These are phyloP conservation scores for Candida albicans DNA, from an alignment of 1,139 yeast species.

Conservation along the genomic window DNA sequence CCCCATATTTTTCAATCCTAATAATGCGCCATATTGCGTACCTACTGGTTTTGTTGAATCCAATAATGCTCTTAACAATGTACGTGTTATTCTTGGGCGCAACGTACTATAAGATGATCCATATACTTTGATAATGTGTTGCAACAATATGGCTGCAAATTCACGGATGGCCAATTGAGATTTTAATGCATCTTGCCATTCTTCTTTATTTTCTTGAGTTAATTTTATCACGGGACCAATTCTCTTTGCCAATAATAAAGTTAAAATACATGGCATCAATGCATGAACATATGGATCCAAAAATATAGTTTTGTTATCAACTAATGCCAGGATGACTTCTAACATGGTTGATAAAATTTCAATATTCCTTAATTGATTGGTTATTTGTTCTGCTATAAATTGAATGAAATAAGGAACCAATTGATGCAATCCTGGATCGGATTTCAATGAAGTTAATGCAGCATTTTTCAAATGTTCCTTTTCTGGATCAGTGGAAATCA, in stretches of 20 bases:
- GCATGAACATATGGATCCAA: constrained; percentile 97
- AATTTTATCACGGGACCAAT: constrained; percentile 63
- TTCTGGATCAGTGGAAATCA: constrained; percentile 58
- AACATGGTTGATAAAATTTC: constrained; percentile 82
- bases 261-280: constrained; percentile 90
- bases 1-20: constrained; percentile 83
- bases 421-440: constrained; percentile 96
- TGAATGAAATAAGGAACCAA: constrained; percentile 95
- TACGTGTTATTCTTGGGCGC: constrained; percentile 92
- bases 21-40: constrained; percentile 88
- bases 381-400: constrained; percentile 92
- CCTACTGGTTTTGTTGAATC: constrained; percentile 78
- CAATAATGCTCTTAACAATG: constrained; percentile 84
- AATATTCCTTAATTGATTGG: constrained; percentile 78
- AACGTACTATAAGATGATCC: constrained; percentile 88
- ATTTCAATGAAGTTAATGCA: constrained; percentile 78
- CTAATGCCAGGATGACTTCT: constrained; percentile 82
- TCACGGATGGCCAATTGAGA: constrained; percentile 71
- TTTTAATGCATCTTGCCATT: constrained; percentile 31
- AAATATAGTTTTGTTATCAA: constrained; percentile 82
- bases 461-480: constrained; percentile 68
- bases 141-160: constrained; percentile 81
- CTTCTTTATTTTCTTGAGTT: constrained; percentile 23
- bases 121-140: constrained; percentile 72
- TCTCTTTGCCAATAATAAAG: constrained; percentile 83